Percentiles rank a stretch among this genome's conserved stretches.
Evolutionary conservation across 179 eudicot genomes (phyloP).

Genomic region (Spinacia oleracea): DNA sequence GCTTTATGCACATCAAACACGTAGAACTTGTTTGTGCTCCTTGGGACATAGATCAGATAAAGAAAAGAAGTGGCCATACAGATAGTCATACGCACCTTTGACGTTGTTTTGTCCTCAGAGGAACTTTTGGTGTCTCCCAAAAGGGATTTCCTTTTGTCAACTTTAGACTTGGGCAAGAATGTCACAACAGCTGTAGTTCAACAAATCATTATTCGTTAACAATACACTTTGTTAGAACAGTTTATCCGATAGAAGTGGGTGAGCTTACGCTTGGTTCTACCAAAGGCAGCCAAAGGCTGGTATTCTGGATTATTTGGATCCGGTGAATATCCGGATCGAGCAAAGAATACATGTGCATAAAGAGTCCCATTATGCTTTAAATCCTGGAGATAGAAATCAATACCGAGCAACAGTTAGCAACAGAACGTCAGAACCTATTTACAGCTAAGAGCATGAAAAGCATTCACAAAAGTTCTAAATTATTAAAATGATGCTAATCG

Average conservation of each 20-base stretch:
- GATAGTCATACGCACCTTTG: constrained; percentile 52
- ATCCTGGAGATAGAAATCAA: constrained; percentile 47
- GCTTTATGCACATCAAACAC: background rate
- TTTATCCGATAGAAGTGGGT: background rate
- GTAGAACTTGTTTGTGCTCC: background rate
- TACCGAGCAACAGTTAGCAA: constrained; percentile 5
- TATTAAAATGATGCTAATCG: background rate
- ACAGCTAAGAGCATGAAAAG: background rate
- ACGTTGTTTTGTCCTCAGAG: constrained; percentile 37
- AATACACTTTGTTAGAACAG: background rate
- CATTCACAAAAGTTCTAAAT: background rate
- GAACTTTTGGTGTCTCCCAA: constrained; percentile 53
- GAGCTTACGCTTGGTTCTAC: constrained; percentile 72
- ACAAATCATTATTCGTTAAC: background rate
- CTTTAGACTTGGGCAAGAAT: constrained; percentile 80
- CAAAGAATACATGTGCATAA: constrained; percentile 86
- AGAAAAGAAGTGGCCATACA: constrained; percentile 2
- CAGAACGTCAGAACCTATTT: background rate
- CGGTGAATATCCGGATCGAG: constrained; percentile 84
- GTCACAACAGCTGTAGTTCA: constrained; percentile 66
- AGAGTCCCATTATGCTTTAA: constrained; percentile 86
- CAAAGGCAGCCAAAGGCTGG: constrained; percentile 81
- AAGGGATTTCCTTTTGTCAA: constrained; percentile 76
- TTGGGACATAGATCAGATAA: background rate
- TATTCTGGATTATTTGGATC: constrained; percentile 96